These are phyloP conservation scores for Oenanthe javanica DNA, from an alignment of 140 eudicot genomes.

Conservation along the genomic window DNA sequence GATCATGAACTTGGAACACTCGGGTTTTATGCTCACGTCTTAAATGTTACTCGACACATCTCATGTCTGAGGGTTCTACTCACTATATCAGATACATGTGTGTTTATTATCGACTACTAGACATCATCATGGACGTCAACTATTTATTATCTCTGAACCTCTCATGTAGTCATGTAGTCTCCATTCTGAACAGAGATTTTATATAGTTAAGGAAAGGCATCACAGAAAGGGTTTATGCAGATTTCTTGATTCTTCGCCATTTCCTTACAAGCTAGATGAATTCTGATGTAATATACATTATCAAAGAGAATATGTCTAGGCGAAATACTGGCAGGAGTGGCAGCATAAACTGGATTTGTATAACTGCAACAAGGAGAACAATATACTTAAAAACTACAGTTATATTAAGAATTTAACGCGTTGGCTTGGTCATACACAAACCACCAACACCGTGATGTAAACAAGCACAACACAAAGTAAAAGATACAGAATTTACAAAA, in stretches of 20 bases:
- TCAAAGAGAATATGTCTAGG: not conserved
- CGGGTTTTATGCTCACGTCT: conserved; percentile 1
- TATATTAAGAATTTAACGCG: not conserved
- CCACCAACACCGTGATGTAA: not conserved
- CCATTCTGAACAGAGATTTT: not conserved
- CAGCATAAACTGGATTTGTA: not conserved
- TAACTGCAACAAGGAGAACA: not conserved
- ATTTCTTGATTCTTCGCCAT: not conserved
- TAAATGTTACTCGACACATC: not conserved
- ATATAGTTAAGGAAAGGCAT: too few relatives aligned
- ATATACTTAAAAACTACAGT: not conserved
- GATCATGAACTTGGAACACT: not conserved
- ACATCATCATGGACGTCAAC: not conserved
- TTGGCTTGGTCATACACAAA: not conserved
- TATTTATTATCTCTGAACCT: not conserved
- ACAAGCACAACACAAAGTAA: not conserved
- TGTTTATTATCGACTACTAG: not conserved
- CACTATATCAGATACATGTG: not conserved
- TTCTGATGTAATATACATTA: not conserved
- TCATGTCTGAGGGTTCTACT: not conserved
- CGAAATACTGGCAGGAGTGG: not conserved
- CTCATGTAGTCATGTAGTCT: not conserved
- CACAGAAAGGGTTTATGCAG: not conserved
- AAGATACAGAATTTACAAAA: not conserved
- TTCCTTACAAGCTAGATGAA: not conserved